Conservation (phyloP, 129 eudicot species). For the sunflower (Helianthus annuus) region HanXRQr2.0-SUNRISE NC_035445.2:152123929-152124428, state of each 20-base stretch:
- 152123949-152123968: constrained; percentile 31
- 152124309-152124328: too few relatives aligned
- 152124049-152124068: constrained; percentile 35
- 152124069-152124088: constrained; percentile 32
- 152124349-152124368: too few relatives aligned
- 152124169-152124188: constrained; percentile 25
- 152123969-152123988: constrained; percentile 16
- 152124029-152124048: constrained; percentile 39
- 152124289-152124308: too few relatives aligned
- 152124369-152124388: too few relatives aligned
- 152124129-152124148: constrained; percentile 38
- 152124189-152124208: too few relatives aligned
- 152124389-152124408: too few relatives aligned
- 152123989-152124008: constrained; percentile 30
- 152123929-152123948: neutral
- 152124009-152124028: constrained; percentile 38
- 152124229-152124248: too few relatives aligned
- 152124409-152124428: too few relatives aligned
- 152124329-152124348: too few relatives aligned
- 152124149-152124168: constrained; percentile 35
- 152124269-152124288: too few relatives aligned
- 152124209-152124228: too few relatives aligned
- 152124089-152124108: constrained; percentile 28
- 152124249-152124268: too few relatives aligned
- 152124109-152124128: constrained; percentile 30